Percentiles rank a stretch among this genome's conserved stretches.
Conservation (phyloP, 1,284 basidiomycete species). For the Microbotryomycetes sp. region DNA sequence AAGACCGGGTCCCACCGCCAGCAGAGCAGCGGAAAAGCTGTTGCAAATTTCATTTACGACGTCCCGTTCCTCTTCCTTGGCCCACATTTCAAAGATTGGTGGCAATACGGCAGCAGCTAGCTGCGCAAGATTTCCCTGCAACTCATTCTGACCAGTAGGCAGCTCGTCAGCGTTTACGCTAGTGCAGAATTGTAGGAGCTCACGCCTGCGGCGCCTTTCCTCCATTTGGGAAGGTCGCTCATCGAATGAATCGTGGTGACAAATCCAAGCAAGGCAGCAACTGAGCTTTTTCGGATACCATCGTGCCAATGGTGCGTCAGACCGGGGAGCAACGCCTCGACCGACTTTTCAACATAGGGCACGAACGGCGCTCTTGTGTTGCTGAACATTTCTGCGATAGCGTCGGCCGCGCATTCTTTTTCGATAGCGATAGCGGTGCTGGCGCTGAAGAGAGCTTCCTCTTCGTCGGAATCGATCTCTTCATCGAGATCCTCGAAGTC, state of each 20-base stretch:
- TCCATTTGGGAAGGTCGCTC: conserved; percentile 73
- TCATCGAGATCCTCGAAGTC: conserved; percentile 57
- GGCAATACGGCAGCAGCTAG: conserved; percentile 70
- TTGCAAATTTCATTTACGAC: conserved; percentile 37
- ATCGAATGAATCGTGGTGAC: conserved; percentile 89
- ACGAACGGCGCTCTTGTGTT: conserved; percentile 79
- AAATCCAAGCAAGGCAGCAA: conserved; percentile 81
- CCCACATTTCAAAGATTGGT: conserved; percentile 79
- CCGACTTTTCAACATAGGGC: conserved; percentile 63
- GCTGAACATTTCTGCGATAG: conserved; percentile 83
- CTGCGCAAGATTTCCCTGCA: conserved; percentile 71
- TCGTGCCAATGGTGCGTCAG: conserved; percentile 87
- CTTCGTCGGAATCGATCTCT: conserved; percentile 72
- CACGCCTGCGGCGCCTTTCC: conserved; percentile 60
- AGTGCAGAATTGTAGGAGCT: conserved; percentile 36
- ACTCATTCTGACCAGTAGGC: conserved; percentile 45
- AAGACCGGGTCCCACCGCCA: conserved; percentile 35
- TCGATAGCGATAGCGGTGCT: conserved; percentile 97
- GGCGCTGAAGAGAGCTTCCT: conserved; percentile 54
- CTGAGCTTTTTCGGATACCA: conserved; percentile 91
- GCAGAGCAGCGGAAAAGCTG: conserved; percentile 34
- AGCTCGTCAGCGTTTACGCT: background rate
- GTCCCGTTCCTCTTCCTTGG: conserved; percentile 85
- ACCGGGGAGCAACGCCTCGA: conserved; percentile 73
- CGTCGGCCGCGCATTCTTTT: conserved; percentile 98